Base-by-base conservation (phyloP, 2,329 filamentous ascomycete genomes). In the Exophiala calicioides region DNA sequence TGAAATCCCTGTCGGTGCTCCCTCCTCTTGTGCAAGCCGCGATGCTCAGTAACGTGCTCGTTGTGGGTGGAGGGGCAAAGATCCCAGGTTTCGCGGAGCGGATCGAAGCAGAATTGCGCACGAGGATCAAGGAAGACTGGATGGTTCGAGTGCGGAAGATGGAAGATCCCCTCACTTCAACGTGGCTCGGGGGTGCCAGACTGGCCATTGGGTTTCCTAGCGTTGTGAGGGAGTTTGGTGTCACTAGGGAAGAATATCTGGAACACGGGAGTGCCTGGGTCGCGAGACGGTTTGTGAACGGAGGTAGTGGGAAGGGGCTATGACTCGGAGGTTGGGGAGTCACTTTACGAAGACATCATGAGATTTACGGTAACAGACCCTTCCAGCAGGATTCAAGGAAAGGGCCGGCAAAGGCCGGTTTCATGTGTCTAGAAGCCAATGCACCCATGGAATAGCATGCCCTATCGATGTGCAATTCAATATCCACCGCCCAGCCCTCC, bases 161-260 rank as follows among this genome's bases (percentile, higher is more conserved):
- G 1, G 68, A 75, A 12, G 79, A 95, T 60, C 88, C 91, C 0
- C 76, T 95, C 56, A 84, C 81, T 18, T 88, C 84, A 55, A 89
- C 86, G 0, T 98, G 91, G 91, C 70, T 82, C 9, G 93, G 93
- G 12, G 91, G 84, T n/a, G 86, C 86, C 16, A 79, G 82, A 47
- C 73, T 96, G 45, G 89, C 89, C 1, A 52, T 46, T 39, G 79
- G 72, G 39, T 83, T 90, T 59, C 74, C 76, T 31, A 76, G 86
- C 29, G 73, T 74, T 39, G 55, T 94, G 40, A 77, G 82, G 50
- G 77, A 77, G 37, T 68, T 90, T 9, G 78, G 82, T 2, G 86
- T 96, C n/a, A 93, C 88, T 0, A 88, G 87, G 63, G 79, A 86
- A 52, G 89, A 98, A 63, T 98, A 98, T 65, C 82, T 93, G 40